Evolutionary conservation across 208 protist species (phyloP), one percentile per base, ranked within the genome.

Genomic region (Wallacemonas sp.): DNA sequence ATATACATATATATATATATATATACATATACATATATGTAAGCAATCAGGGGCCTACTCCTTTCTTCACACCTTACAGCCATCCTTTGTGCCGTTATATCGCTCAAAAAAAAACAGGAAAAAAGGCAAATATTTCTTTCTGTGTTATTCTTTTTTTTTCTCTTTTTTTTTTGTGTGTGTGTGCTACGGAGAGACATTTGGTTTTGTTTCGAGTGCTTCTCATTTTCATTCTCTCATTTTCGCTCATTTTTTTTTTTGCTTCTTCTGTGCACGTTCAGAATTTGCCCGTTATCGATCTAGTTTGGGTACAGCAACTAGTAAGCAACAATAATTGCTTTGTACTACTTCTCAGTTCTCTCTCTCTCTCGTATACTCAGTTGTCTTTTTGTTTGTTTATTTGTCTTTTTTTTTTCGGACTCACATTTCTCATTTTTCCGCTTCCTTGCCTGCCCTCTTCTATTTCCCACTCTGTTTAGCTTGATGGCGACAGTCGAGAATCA

Each of bases 71-170:
- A 17, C 14, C 42, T 8, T 46, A 30, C n/a, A 31, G 22, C 26
- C 3, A 54, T 30, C 9, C 22, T 6, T 31, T 31, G 9, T 24
- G 9, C 46, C 41, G 8, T 34, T 27, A 8, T 14, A 24, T 44
- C 28, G 19, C 56, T n/a, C n/a, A n/a, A n/a, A n/a, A n/a, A n/a
- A n/a, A n/a, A n/a, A n/a, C n/a, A n/a, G n/a, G n/a, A n/a, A n/a
- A n/a, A n/a, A n/a, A n/a, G n/a, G n/a, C n/a, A n/a, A 15, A 24
- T 62, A 6, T 21, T 24, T 62, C 4, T 62, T 0, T 49, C 27
- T 62, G 51, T 30, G 17, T 58, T 3, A 17, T 34, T 60, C 8
- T 62, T 62, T 62, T 6, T 36, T 47, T 62, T 33, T n/a, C n/a
- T 58, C 26, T 33, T 33, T n/a, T 30, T 33, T 15, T 33, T 19